These are phyloP conservation scores for Amanita rimosa DNA, from an alignment of 768 basidiomycete genomes.

Conservation along the genomic window DNA sequence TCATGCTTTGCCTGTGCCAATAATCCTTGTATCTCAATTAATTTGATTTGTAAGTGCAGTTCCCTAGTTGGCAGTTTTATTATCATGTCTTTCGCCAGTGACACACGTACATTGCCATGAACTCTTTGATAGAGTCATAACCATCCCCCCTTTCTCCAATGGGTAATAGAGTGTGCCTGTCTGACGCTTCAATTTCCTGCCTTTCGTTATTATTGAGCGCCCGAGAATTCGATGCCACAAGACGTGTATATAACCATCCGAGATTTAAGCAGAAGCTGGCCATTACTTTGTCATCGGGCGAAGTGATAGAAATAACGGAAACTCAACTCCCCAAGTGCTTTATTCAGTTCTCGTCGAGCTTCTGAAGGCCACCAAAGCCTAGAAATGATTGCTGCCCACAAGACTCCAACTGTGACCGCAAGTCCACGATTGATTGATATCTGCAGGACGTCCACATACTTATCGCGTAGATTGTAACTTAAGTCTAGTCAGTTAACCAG, in stretches of 20 bases:
- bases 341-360: constrained; percentile 78
- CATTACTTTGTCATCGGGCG: not conserved
- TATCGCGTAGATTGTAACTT: constrained; percentile 73
- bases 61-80: constrained; percentile 49
- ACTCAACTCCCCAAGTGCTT: constrained; percentile 73
- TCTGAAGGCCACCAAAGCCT: constrained; percentile 95
- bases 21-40: constrained; percentile 79
- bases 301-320: constrained; percentile 2
- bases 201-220: constrained; percentile 24
- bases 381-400: constrained; percentile 85
- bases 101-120: constrained; percentile 78
- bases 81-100: not conserved
- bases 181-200: constrained; percentile 14
- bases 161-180: constrained; percentile 14
- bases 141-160: constrained; percentile 29
- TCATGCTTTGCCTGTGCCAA: constrained; percentile 86
- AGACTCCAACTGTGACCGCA: constrained; percentile 74
- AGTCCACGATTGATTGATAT: constrained; percentile 72
- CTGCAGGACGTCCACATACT: constrained; percentile 44
- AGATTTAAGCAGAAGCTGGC: constrained; percentile 83
- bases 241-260: constrained; percentile 88
- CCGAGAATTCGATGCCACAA: constrained; percentile 82
- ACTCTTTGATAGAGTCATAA: constrained; percentile 63
- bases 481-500: not conserved
- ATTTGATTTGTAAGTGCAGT: constrained; percentile 82